These are phyloP conservation scores for Tylopilus orsonianus DNA, from an alignment of 1,284 basidiomycete genomes.

Conservation along the genomic window DNA sequence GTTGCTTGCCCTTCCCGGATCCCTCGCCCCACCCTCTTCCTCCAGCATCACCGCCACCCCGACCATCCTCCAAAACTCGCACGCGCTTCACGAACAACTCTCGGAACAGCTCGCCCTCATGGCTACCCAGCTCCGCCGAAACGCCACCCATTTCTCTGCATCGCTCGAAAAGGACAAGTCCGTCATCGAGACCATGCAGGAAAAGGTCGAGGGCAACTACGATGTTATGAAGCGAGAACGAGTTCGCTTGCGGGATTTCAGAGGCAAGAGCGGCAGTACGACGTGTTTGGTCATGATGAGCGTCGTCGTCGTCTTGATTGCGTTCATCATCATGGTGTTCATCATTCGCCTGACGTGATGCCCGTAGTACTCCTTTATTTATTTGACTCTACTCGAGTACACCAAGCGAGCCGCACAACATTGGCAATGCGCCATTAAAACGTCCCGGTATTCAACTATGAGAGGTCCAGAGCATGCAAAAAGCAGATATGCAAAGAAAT, in stretches of 20 bases:
- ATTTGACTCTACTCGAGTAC: conserved; percentile 1
- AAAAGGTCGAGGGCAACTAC: conserved; percentile 70
- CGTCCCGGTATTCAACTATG: conserved; percentile 11
- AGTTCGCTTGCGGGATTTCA: conserved; percentile 60
- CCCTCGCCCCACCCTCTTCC: conserved; percentile 31
- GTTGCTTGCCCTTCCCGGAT: neutral
- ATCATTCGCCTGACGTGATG: conserved; percentile 62
- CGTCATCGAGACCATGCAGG: conserved; percentile 56
- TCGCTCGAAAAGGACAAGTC: conserved; percentile 65
- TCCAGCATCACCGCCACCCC: conserved; percentile 41
- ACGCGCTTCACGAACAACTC: conserved; percentile 67
- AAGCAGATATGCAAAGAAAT: no score
- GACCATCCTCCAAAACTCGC: conserved; percentile 55
- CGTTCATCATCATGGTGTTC: conserved; percentile 72
- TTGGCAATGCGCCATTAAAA: conserved; percentile 11
- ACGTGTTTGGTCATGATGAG: conserved; percentile 70
- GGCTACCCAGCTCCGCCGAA: conserved; percentile 75
- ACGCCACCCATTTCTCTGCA: conserved; percentile 68
- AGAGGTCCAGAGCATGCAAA: neutral
- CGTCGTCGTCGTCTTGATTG: conserved; percentile 55
- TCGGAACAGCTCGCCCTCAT: conserved; percentile 72
- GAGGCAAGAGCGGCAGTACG: conserved; percentile 65
- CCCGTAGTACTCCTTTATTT: conserved; percentile 1
- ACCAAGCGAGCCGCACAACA: neutral
- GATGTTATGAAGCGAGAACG: conserved; percentile 69